Evolutionary conservation across 2,329 filamentous ascomycete species (phyloP), one percentile per base, ranked within the genome.

Genomic region (Phaeoacremonium minimum): DNA sequence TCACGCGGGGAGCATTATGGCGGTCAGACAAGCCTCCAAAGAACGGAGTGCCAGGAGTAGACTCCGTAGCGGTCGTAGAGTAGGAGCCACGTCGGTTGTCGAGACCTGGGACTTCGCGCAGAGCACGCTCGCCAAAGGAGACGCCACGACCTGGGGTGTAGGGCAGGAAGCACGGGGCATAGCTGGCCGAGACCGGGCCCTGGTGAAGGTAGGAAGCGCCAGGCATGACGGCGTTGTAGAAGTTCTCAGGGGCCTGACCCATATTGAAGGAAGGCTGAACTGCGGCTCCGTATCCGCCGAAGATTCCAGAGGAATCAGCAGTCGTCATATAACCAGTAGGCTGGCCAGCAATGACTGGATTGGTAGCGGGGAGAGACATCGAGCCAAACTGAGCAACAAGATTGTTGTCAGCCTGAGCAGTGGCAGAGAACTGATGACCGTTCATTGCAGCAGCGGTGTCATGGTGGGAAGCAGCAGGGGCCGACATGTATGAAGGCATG

Each of bases 21-120:
- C 77, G 71, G 38, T 78, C 75, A 22, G 71, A 67, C 45, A 73
- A 61, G 34, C 70, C 69, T 37, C 73, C 75, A 46, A 82, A 83
- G 50, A 78, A 79, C 0, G 83, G 81, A 18, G 78, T 85, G 5
- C 80, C 74, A 4, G 79, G 75, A 17, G 77, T 74, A 7, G 80
- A 84, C 56, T 83, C 80, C 4, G 72, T 83, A 3, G 49, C 51
- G 9, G 50, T 54, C 18, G 80, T 83, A 2, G 80, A 83, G 56
- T 83, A 83, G 3, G 80, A 83, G 13, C 76, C 77, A 35, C 80
- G 77, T 16, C 80, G 78, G 41, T 83, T 82, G 47, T 83, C 78
- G 18, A 83, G 64, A 19, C 67, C 73, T 14, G 79, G 80, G 35
- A 82, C 72, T 22, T 82, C 74, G 18, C 68, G 50, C 66, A 33